A percentile compares a stretch with the other conserved stretches of the same genome.
Conservation (phyloP, 441 rosid species). For the Eruca vesicaria region DNA sequence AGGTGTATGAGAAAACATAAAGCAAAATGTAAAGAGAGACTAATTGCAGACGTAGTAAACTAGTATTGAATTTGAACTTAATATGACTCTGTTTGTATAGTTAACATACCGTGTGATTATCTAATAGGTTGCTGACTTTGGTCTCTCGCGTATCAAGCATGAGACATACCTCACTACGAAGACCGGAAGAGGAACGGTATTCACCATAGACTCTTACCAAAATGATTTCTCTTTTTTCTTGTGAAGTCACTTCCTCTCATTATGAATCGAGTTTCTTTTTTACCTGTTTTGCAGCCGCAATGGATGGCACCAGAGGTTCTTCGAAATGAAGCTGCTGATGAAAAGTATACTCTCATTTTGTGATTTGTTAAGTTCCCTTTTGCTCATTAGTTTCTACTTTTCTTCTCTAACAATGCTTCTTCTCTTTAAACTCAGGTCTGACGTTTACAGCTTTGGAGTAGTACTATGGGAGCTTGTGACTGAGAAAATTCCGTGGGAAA, state of each 20-base stretch:
- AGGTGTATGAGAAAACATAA: slow-evolving; percentile 3
- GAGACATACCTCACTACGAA: slow-evolving; percentile 78
- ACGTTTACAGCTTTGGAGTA: slow-evolving; percentile 88
- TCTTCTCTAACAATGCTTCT: slow-evolving; percentile 5
- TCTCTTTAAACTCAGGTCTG: slow-evolving; percentile 57
- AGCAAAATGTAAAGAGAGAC: background rate
- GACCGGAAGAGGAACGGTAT: slow-evolving; percentile 90
- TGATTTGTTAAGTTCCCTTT: slow-evolving; percentile 7
- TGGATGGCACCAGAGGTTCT: slow-evolving; percentile 99
- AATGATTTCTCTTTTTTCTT: background rate
- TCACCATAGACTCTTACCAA: background rate
- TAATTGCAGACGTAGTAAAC: slow-evolving; percentile 1
- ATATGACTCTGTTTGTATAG: background rate
- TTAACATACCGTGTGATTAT: slow-evolving; percentile 10
- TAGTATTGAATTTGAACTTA: background rate
- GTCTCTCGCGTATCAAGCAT: slow-evolving; percentile 84
- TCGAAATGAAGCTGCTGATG: slow-evolving; percentile 87
- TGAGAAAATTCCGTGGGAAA: slow-evolving; percentile 96
- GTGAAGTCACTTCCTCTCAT: slow-evolving; percentile 14
- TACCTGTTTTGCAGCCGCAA: slow-evolving; percentile 68
- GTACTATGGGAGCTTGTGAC: slow-evolving; percentile 95
- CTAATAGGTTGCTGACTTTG: slow-evolving; percentile 92
- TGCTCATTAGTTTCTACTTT: background rate
- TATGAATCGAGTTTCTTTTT: slow-evolving; percentile 1
- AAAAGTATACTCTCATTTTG: slow-evolving; percentile 55